Evolutionary conservation across 345 rosid species (phyloP).

Genomic region (Erodium maritimum): DNA sequence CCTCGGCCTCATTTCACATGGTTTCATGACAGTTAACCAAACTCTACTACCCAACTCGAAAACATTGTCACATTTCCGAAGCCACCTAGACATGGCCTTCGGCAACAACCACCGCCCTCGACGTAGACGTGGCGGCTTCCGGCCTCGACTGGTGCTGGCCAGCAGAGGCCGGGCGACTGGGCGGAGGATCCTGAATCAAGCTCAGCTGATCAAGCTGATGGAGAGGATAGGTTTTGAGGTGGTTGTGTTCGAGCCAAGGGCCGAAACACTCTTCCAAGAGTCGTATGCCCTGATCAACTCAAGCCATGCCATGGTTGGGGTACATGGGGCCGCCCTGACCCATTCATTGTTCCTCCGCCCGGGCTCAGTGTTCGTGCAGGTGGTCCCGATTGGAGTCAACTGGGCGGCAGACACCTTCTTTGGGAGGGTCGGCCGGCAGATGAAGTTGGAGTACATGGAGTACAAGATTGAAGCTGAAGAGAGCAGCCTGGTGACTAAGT

Average conservation of each 20-base stretch:
- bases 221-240: slow-evolving; percentile 44
- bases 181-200: slow-evolving; percentile 26
- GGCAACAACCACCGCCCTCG: background rate
- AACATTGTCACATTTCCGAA: slow-evolving; percentile 27
- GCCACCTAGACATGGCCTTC: slow-evolving; percentile 26
- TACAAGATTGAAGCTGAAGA: slow-evolving; percentile 27
- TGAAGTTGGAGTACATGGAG: slow-evolving; percentile 35
- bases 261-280: slow-evolving; percentile 14
- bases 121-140: background rate
- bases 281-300: slow-evolving; percentile 33
- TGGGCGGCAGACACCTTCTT: slow-evolving; percentile 35
- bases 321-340: slow-evolving; percentile 55
- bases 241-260: slow-evolving; percentile 18
- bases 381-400: slow-evolving; percentile 37
- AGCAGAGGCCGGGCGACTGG: slow-evolving; percentile 12
- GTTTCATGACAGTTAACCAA: slow-evolving; percentile 28
- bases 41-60: slow-evolving; percentile 20
- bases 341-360: slow-evolving; percentile 43
- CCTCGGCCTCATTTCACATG: slow-evolving; percentile 46
- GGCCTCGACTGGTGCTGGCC: slow-evolving; percentile 19
- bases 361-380: slow-evolving; percentile 35
- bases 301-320: slow-evolving; percentile 43
- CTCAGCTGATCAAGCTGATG: slow-evolving; percentile 10
- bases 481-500: slow-evolving; percentile 41
- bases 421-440: slow-evolving; percentile 25